Evolutionary conservation across 2,329 filamentous ascomycete species (phyloP).

Genomic region (Xylaria sp.): DNA sequence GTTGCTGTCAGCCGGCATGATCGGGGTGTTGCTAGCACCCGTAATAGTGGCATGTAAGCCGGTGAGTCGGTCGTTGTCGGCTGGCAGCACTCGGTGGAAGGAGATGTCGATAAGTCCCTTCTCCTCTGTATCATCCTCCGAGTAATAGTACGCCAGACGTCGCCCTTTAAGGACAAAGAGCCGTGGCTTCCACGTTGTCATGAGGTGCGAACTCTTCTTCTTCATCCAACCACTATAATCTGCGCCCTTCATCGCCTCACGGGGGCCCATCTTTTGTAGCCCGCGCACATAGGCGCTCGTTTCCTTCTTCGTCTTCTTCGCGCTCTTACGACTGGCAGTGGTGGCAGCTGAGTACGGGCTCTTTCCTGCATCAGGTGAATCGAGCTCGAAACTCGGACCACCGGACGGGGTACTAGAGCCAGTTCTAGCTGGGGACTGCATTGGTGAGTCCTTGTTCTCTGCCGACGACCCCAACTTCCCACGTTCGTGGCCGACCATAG

Average conservation of each 20-base stretch:
- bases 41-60: conserved; percentile 91
- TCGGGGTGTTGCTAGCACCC: conserved; percentile 73
- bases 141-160: conserved; percentile 93
- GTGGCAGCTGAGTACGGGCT: conserved; percentile 54
- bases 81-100: conserved; percentile 92
- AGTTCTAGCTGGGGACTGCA: conserved; percentile 71
- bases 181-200: conserved; percentile 96
- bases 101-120: conserved; percentile 97
- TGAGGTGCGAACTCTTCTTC: conserved; percentile 93
- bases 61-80: conserved; percentile 87
- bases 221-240: conserved; percentile 99
- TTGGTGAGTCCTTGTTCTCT: conserved; percentile 57
- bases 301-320: conserved; percentile 82
- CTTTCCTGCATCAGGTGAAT: conserved; percentile 69
- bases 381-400: conserved; percentile 74
- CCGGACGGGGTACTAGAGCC: conserved; percentile 72
- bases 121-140: conserved; percentile 88
- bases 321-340: conserved; percentile 49
- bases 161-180: conserved; percentile 94
- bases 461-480: conserved; percentile 54
- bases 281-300: conserved; percentile 93
- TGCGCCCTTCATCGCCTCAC: conserved; percentile 81
- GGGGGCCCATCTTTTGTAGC: conserved; percentile 76
- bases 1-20: conserved; percentile 52
- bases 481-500: conserved; percentile 57